Evolutionary conservation across 176 grass and related monocot genomes (phyloP), one percentile per base, ranked within the genome.

Genomic region (Rhipidocladum racemiflorum): DNA sequence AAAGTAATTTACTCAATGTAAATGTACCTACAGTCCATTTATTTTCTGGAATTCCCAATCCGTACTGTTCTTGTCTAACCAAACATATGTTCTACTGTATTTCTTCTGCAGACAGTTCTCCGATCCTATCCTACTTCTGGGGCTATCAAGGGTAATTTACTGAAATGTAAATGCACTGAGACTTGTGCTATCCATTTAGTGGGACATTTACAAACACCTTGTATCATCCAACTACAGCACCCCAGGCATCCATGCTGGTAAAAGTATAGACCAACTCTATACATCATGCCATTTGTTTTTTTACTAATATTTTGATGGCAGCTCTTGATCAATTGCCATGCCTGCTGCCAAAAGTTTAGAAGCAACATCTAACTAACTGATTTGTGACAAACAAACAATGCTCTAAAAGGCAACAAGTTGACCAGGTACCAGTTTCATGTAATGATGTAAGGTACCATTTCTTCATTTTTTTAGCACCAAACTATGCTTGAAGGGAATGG

Each of bases 271-370:
- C 83, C 48, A 28, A 24, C 14, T 61, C 12, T 40, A 61, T 36
- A 48, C 18, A 40, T 77, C 56, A 62, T 53, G 14, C 15, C 44
- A 36, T 66, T 64, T 44, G 61, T 9, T 57, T 64, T 72, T 72
- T 72, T 72, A 51, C 43, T 35, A 71, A 54, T 74, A 53, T n/a
- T 78, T 64, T 32, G 53, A 13, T 24, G 51, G 23, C 84, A 79
- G 67, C 16, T 85, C 25, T 63, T 54, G 75, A 72, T 32, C 43
- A 63, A 54, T 54, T 53, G 67, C 14, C 65, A 61, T 72, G 16
- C 66, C 51, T 54, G 56, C 67, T 21, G 45, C 43, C 30, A 79
- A 79, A 79, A 63, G 6, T 29, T 51, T 38, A n/a, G 51, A 48
- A 63, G 54, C 6, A 79, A 34, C 30, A 30, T 30, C 1, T 2